Conservation (phyloP, 75 land plant species). For the Pinus taeda region DNA sequence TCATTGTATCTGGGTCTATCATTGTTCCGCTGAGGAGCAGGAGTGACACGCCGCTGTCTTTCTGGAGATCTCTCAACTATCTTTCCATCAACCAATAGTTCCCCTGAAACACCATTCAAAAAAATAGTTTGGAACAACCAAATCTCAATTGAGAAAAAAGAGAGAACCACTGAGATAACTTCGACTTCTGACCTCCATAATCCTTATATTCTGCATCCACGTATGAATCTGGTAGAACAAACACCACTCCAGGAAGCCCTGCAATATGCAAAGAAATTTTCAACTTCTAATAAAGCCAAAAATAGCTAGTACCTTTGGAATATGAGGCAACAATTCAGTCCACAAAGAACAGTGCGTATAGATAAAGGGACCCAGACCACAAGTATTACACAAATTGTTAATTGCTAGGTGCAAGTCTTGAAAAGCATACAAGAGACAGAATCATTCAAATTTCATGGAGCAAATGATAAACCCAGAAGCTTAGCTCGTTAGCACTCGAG, state of each 20-base stretch:
- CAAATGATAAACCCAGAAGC: no score
- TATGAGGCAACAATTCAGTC: no score
- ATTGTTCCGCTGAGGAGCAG: constrained; percentile 30
- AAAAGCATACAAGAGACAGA: no score
- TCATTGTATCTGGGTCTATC: constrained; percentile 47
- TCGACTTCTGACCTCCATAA: constrained; percentile 43
- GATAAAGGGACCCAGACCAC: no score
- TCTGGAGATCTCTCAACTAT: constrained; percentile 47
- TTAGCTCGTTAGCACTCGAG: no score
- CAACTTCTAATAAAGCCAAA: not conserved
- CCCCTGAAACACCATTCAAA: constrained; percentile 15
- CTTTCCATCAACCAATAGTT: constrained; percentile 36
- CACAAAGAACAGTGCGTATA: no score
- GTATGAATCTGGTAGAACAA: constrained; percentile 69
- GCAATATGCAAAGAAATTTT: not conserved
- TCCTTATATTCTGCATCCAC: constrained; percentile 59
- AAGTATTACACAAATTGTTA: no score
- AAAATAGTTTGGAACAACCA: not conserved
- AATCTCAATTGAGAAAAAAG: not conserved
- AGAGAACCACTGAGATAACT: not conserved
- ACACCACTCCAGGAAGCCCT: constrained; percentile 65
- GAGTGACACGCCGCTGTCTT: constrained; percentile 39
- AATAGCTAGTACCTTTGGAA: not conserved
- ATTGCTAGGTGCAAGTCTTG: no score
- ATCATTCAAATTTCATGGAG: no score